Conservation (phyloP, 75 land plant genomes). For the Chamaecyparis obtusa region DNA sequence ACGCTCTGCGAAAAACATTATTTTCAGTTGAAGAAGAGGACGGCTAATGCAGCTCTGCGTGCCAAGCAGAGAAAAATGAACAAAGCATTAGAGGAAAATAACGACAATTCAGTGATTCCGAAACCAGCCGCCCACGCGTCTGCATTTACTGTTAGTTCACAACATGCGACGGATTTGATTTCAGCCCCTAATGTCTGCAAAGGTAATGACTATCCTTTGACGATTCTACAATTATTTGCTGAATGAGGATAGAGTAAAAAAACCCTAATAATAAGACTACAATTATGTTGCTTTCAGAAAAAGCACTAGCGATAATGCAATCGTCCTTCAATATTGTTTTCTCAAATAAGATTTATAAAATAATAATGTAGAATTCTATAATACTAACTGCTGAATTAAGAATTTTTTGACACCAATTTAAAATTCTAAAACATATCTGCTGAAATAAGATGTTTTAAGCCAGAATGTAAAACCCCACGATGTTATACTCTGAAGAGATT, state of each 20-base stretch:
- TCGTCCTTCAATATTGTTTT: no score
- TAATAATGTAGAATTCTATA: no score
- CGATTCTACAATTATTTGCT: background rate
- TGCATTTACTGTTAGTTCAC: background rate
- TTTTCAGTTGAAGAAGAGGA: constrained; percentile 19
- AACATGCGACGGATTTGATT: background rate
- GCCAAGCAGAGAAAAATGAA: constrained; percentile 12
- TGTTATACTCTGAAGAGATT: background rate
- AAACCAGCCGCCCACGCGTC: background rate
- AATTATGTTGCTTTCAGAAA: background rate
- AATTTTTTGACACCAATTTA: no score
- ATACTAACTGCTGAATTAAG: no score
- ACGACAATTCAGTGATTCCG: background rate
- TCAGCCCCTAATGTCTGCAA: background rate
- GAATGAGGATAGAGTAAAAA: background rate
- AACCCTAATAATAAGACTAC: background rate
- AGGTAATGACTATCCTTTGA: background rate
- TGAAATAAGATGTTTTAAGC: background rate
- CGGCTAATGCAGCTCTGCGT: constrained; percentile 12
- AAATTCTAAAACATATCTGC: no score
- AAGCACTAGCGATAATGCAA: no score
- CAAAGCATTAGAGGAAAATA: background rate
- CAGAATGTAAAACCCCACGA: background rate
- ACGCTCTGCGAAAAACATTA: constrained; percentile 24
- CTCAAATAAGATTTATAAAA: no score